phyloP scores from a whole-genome alignment of 129 eudicot genomes.

The Rutidosis leptorrhynchoides region DNA sequence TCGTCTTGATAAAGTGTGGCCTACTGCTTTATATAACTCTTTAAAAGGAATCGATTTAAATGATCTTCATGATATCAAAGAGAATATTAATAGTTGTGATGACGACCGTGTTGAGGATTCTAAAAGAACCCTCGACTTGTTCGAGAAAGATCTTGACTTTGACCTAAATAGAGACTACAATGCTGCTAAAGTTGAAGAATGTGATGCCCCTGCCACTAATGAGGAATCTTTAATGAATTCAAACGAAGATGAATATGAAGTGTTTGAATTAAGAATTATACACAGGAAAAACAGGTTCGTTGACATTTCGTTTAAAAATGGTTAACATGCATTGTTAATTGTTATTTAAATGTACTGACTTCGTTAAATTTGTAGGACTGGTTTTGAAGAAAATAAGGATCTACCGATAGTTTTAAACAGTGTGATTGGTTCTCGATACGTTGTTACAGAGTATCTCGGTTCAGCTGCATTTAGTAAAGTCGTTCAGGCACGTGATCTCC shows the following conservation, averaged over 20 bases:
- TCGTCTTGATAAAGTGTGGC: constrained; percentile 40
- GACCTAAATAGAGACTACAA: constrained; percentile 33
- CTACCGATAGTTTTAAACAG: constrained; percentile 70
- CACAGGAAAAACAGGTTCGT: constrained; percentile 93
- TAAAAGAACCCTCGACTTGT: constrained; percentile 20
- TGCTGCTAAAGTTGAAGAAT: constrained; percentile 51
- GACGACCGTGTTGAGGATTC: constrained; percentile 32
- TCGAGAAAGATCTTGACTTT: constrained; percentile 21
- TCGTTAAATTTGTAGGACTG: constrained; percentile 66
- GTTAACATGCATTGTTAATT: neutral
- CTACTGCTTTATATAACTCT: constrained; percentile 29
- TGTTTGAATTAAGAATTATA: constrained; percentile 64
- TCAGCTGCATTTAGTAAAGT: constrained; percentile 98
- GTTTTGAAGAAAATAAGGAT: constrained; percentile 92
- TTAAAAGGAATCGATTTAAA: constrained; percentile 28
- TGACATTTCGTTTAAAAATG: constrained; percentile 2
- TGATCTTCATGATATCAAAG: constrained; percentile 16
- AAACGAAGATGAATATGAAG: constrained; percentile 66
- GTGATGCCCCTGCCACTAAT: constrained; percentile 14
- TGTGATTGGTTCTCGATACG: constrained; percentile 73
- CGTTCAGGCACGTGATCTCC: constrained; percentile 89
- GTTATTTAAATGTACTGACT: constrained; percentile 26
- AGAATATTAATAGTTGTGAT: constrained; percentile 7
- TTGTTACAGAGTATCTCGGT: constrained; percentile 73
- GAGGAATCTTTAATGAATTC: constrained; percentile 41